Evolutionary conservation across 805 yeast genomes (phyloP).

Genomic region (Wickerhamomyces sydowiorum): DNA sequence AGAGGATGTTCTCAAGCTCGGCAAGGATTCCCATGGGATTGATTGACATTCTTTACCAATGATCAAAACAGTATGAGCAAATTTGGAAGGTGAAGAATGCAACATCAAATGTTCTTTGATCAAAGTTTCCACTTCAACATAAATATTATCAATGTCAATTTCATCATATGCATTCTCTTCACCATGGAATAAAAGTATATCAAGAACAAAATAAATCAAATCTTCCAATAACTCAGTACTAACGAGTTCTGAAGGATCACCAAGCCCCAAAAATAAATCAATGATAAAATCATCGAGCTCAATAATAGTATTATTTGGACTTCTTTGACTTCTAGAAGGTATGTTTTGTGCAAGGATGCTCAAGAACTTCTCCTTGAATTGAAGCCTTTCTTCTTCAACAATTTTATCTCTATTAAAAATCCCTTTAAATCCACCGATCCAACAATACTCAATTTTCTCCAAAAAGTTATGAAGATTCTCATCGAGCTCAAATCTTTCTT

Average conservation of each 20-base stretch:
- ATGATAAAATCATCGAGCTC: constrained; percentile 39
- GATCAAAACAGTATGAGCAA: constrained; percentile 60
- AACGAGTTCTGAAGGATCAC: constrained; percentile 27
- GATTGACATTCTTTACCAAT: constrained; percentile 59
- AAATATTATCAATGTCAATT: constrained; percentile 51
- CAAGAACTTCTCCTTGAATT: constrained; percentile 33
- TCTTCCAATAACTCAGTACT: constrained; percentile 49
- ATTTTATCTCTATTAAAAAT: constrained; percentile 39
- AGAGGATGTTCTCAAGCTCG: constrained; percentile 46
- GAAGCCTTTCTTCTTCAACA: constrained; percentile 19
- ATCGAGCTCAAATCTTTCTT: constrained; percentile 57
- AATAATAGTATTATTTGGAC: constrained; percentile 10
- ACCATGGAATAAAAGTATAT: constrained; percentile 56
- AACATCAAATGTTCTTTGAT: constrained; percentile 28
- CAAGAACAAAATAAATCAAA: constrained; percentile 55
- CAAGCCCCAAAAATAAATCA: constrained; percentile 45
- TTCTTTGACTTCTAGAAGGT: constrained; percentile 43
- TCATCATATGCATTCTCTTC: constrained; percentile 62
- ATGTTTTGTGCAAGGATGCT: constrained; percentile 37
- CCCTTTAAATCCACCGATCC: constrained; percentile 78
- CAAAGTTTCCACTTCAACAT: constrained; percentile 44
- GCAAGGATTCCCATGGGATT: constrained; percentile 89
- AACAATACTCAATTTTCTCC: constrained; percentile 48
- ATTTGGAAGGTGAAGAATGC: constrained; percentile 7
- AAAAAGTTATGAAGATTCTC: constrained; percentile 46